Percentiles rank a stretch among this genome's conserved stretches.
Conservation (phyloP, 441 rosid species). For the Viola pubescens region DNA sequence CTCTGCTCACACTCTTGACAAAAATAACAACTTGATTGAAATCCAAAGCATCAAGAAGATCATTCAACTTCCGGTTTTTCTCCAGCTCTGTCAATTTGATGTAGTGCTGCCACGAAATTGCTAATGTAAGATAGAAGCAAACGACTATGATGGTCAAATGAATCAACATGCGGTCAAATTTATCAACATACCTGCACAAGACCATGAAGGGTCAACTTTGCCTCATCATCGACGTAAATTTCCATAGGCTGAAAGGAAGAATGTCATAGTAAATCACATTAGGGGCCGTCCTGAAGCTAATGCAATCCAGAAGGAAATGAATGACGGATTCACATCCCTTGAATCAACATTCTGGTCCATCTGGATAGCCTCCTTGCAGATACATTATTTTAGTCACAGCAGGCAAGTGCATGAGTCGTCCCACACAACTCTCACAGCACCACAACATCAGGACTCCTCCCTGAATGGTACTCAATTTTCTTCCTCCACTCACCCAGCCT, state of each 20-base stretch:
- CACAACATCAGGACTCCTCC: conserved; percentile 4
- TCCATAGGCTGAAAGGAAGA: conserved; percentile 95
- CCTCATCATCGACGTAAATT: conserved; percentile 97
- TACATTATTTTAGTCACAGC: conserved; percentile 19
- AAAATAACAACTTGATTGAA: conserved; percentile 95
- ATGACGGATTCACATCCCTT: conserved; percentile 43
- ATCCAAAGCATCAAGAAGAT: conserved; percentile 94
- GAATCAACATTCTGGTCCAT: conserved; percentile 41
- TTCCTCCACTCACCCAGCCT: conserved; percentile 1
- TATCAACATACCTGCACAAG: conserved; percentile 71
- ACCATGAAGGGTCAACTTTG: conserved; percentile 97
- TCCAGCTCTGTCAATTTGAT: conserved; percentile 92
- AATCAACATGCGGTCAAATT: not conserved
- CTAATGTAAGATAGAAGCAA: conserved; percentile 2
- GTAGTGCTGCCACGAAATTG: conserved; percentile 58
- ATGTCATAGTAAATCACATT: conserved; percentile 69
- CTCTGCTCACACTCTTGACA: conserved; percentile 92
- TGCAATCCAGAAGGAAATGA: conserved; percentile 60
- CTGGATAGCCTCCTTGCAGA: conserved; percentile 46
- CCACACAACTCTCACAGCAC: conserved; percentile 15
- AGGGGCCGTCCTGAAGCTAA: conserved; percentile 53
- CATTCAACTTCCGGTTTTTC: conserved; percentile 94
- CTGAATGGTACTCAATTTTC: conserved; percentile 4
- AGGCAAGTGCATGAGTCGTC: conserved; percentile 19
- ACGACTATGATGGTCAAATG: not conserved